A percentile compares a stretch with the other conserved stretches of the same genome.
Conservation (phyloP, 2,329 filamentous ascomycete species). For the Aspergillus oerlinghausenensis region DNA sequence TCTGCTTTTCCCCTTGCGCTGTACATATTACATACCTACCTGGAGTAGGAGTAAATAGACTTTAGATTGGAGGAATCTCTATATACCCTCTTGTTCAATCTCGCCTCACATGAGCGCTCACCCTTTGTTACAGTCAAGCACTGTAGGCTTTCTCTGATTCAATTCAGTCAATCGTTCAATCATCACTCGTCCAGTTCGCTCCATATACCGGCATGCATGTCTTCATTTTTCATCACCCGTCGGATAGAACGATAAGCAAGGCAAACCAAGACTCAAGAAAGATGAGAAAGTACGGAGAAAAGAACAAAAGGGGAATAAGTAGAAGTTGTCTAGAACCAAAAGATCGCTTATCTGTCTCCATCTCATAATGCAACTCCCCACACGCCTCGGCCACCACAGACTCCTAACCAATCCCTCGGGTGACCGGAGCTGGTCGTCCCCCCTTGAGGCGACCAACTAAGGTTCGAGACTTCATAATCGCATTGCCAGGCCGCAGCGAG, state of each 20-base stretch:
- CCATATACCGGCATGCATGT: not conserved
- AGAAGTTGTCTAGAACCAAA: not conserved
- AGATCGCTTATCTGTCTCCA: not conserved
- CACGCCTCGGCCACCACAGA: slow-evolving; percentile 43
- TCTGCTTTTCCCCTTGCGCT: not conserved
- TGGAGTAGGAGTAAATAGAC: slow-evolving; percentile 12
- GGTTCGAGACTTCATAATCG: slow-evolving; percentile 44
- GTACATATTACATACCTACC: not conserved
- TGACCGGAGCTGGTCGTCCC: slow-evolving; percentile 31
- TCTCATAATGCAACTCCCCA: slow-evolving; percentile 41
- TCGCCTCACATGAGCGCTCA: not conserved
- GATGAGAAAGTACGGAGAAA: not conserved
- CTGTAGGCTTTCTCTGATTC: not conserved
- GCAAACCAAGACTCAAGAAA: not conserved
- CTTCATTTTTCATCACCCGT: not conserved
- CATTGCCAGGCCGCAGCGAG: slow-evolving; percentile 44
- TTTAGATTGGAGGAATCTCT: slow-evolving; percentile 12
- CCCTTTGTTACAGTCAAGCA: not conserved
- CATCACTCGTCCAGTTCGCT: slow-evolving; percentile 1
- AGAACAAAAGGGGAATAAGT: not conserved
- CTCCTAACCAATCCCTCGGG: slow-evolving; percentile 40
- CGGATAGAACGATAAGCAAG: not conserved
- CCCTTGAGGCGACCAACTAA: slow-evolving; percentile 44
- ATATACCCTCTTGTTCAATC: not conserved
- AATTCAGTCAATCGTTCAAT: slow-evolving; percentile 34